Evolutionary conservation across 345 rosid genomes (phyloP).

Genomic region (Corymbia maculata): DNA sequence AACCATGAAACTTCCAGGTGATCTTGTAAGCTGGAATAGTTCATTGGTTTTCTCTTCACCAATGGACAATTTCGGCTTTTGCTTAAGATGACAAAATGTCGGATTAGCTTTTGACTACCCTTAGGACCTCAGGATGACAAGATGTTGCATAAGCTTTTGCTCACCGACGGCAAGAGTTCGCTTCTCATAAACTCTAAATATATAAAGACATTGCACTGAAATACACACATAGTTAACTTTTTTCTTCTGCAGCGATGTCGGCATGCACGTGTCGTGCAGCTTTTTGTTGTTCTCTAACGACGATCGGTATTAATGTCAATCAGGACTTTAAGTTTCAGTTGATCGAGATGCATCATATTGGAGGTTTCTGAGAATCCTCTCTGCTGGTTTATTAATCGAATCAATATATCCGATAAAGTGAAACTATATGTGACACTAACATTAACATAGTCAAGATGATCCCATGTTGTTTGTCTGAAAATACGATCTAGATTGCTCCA

Average conservation of each 20-base stretch:
- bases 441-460: background rate
- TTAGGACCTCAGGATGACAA: background rate
- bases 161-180: background rate
- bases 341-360: background rate
- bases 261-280: background rate
- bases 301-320: background rate
- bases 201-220: background rate
- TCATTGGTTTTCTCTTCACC: background rate
- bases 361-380: background rate
- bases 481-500: background rate
- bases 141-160: background rate
- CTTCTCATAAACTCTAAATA: background rate
- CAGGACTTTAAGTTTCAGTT: background rate
- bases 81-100: background rate
- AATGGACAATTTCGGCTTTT: background rate
- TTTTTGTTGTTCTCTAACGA: background rate
- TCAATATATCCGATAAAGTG: background rate
- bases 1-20: background rate
- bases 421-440: background rate
- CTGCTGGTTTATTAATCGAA: background rate
- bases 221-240: background rate
- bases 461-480: background rate
- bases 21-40: background rate
- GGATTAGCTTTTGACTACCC: background rate
- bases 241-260: background rate